These are phyloP conservation scores for Rhodotorula glutinis DNA, from an alignment of 1,284 basidiomycete species.

Conservation along the genomic window DNA sequence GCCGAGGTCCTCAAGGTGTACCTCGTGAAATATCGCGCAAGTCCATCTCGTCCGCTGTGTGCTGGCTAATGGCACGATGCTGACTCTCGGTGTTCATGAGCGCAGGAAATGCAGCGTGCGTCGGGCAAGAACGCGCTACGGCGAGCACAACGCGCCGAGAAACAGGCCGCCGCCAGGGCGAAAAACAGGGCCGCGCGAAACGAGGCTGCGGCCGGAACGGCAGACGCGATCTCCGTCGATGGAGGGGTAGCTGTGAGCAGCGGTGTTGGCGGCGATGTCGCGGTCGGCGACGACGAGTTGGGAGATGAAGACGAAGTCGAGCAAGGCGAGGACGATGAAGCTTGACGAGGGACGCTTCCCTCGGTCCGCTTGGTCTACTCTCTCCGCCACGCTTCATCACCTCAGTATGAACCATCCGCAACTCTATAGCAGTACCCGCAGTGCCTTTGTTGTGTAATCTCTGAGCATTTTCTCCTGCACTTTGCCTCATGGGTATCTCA, in stretches of 20 bases:
- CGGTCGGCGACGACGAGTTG: not conserved
- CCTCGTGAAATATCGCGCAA: constrained; percentile 77
- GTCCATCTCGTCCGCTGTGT: constrained; percentile 39
- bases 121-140: constrained; percentile 35
- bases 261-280: not conserved
- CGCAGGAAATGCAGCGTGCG: constrained; percentile 27
- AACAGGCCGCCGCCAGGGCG: not conserved
- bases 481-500: no score
- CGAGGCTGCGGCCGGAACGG: not conserved
- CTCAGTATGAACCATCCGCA: no score
- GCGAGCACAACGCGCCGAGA: constrained; percentile 23
- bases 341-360: no score
- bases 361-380: no score
- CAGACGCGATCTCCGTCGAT: constrained; percentile 9
- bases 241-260: constrained; percentile 10
- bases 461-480: not conserved
- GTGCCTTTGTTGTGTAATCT: not conserved
- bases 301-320: not conserved
- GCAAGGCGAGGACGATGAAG: not conserved
- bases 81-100: not conserved
- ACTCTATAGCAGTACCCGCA: not conserved
- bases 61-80: no score
- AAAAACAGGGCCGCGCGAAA: not conserved
- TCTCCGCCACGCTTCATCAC: no score
- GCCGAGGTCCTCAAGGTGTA: constrained; percentile 82